Conservation (phyloP, 306 rosid genomes). For the Dryas alaskensis region DNA sequence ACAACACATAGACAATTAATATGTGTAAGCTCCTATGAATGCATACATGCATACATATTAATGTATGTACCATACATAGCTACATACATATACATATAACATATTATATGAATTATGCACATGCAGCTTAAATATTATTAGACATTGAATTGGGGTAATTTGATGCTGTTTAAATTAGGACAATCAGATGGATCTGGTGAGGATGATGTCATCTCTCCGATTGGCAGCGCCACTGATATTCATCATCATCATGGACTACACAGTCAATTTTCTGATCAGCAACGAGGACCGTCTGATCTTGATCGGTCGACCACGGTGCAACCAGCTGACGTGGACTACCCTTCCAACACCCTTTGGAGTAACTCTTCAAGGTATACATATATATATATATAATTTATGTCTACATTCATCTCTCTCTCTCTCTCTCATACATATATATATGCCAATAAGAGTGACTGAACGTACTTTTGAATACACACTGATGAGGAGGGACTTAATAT, state of each 20-base stretch:
- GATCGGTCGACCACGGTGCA: conserved; percentile 40
- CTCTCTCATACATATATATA: neutral
- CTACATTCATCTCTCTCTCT: neutral
- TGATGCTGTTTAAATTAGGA: conserved; percentile 31
- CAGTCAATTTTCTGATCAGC: conserved; percentile 42
- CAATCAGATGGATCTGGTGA: conserved; percentile 93
- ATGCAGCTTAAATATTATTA: neutral
- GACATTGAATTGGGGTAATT: neutral
- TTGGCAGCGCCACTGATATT: conserved; percentile 31
- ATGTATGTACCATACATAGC: neutral
- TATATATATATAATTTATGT: neutral
- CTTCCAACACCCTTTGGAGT: conserved; percentile 65
- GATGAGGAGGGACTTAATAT: neutral
- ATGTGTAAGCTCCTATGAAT: no score
- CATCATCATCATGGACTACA: conserved; percentile 11
- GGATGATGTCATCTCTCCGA: conserved; percentile 58
- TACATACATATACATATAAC: neutral
- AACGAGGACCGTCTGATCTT: conserved; percentile 48
- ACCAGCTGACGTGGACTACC: conserved; percentile 48
- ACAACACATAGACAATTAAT: no score
- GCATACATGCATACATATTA: no score
- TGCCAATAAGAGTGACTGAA: no score
- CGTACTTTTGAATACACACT: no score
- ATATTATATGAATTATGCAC: no score
- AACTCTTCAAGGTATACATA: conserved; percentile 74